These are phyloP conservation scores for Trichosporon coremiiforme DNA, from an alignment of 1,284 basidiomycete species.

Conservation along the genomic window DNA sequence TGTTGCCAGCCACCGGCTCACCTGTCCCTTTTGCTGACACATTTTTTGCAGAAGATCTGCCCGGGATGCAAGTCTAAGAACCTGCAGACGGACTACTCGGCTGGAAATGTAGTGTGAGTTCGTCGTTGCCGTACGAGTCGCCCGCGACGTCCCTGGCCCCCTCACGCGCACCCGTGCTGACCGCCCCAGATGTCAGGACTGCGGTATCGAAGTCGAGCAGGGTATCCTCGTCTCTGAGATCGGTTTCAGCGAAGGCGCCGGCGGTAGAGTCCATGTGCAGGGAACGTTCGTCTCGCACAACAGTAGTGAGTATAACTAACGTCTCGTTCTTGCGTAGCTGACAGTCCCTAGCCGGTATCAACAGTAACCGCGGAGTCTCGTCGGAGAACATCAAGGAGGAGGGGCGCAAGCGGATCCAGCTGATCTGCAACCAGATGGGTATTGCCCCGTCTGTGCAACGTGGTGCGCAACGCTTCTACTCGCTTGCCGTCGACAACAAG, in stretches of 20 bases:
- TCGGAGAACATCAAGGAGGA: conserved; percentile 47
- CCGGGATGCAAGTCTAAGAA: conserved; percentile 37
- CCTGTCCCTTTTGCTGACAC: background rate
- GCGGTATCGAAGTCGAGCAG: conserved; percentile 89
- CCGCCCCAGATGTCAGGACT: conserved; percentile 66
- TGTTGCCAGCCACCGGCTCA: background rate
- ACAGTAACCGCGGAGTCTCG: conserved; percentile 36
- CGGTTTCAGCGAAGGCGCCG: conserved; percentile 88
- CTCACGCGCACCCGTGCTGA: conserved; percentile 6
- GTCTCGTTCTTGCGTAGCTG: background rate
- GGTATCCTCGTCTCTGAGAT: conserved; percentile 92
- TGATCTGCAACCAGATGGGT: conserved; percentile 73
- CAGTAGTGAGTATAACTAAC: conserved; percentile 69
- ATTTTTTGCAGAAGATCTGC: conserved; percentile 39
- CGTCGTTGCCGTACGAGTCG: conserved; percentile 4
- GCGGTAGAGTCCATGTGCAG: conserved; percentile 91
- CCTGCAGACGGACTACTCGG: conserved; percentile 41
- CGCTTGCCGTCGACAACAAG: conserved; percentile 88
- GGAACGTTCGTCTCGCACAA: conserved; percentile 92
- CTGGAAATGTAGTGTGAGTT: conserved; percentile 45
- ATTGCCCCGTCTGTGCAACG: conserved; percentile 78
- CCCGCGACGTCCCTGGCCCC: background rate
- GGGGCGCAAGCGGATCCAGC: conserved; percentile 74
- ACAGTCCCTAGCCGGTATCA: conserved; percentile 36
- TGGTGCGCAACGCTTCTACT: conserved; percentile 84